Percentiles rank a stretch among this genome's conserved stretches.
Conservation (phyloP, 140 eudicot species). For the Bidens hawaiensis region DNA sequence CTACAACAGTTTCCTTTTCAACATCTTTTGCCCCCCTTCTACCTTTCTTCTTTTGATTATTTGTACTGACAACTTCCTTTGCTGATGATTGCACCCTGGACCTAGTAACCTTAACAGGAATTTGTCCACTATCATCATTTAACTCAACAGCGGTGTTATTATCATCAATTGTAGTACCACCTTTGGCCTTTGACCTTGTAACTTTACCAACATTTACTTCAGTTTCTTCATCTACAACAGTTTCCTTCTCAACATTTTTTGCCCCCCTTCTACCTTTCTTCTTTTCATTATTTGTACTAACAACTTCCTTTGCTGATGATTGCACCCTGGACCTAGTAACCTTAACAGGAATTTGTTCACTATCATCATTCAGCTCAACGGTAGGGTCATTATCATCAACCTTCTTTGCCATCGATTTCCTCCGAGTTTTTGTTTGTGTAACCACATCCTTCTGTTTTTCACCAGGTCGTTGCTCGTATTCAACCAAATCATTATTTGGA, state of each 20-base stretch:
- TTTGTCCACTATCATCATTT: conserved; percentile 4
- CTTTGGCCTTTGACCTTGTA: conserved; percentile 34
- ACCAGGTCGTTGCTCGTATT: conserved; percentile 27
- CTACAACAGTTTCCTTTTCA: conserved; percentile 5
- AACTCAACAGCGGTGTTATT: conserved; percentile 1
- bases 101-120: conserved; percentile 28
- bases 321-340: conserved; percentile 31
- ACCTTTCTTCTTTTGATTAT: conserved; percentile 23
- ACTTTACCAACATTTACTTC: conserved; percentile 27
- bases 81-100: conserved; percentile 16
- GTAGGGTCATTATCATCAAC: conserved; percentile 1
- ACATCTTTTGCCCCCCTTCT: conserved; percentile 16
- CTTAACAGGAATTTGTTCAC: conserved; percentile 18
- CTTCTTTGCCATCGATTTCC: conserved; percentile 24
- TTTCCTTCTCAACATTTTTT: conserved; percentile 13
- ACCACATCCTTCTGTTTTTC: conserved; percentile 18
- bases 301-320: conserved; percentile 8
- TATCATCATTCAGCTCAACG: background rate
- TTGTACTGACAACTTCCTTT: conserved; percentile 13
- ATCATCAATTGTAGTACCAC: conserved; percentile 27
- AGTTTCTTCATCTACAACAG: conserved; percentile 9
- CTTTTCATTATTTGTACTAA: conserved; percentile 9
- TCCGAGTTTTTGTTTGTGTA: conserved; percentile 6
- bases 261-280: conserved; percentile 24
- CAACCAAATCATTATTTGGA: conserved; percentile 53